Evolutionary conservation across 352 stramenopile species (phyloP), one percentile per base, ranked within the genome.

Genomic region (Phytophthora pistaciae): DNA sequence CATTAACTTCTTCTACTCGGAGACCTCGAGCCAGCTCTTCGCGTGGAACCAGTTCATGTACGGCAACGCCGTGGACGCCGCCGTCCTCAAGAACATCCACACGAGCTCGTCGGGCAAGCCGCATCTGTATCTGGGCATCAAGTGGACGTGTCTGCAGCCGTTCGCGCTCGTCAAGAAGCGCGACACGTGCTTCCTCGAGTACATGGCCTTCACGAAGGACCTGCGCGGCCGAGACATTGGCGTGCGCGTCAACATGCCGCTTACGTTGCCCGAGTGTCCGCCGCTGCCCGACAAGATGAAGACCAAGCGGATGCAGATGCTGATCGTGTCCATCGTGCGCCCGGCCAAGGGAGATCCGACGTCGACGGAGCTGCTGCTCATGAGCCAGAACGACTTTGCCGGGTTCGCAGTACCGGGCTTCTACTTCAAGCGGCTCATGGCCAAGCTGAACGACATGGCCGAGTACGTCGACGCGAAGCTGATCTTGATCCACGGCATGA

Each of bases 151-250:
- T 56, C 66, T 91, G 42, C 78, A 84, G 64, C 77, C 81, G n/a
- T 83, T 84, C 23, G 62, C 85, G 38, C 75, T 92, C 20, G 66
- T 84, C 23, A 81, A 81, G 62, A 91, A 91, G 73, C 76, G 82
- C 31, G 83, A 95, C 70, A 83, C 83, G 13, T 87, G 78, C 66
- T 91, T 84, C 56, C 63, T 95, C 48, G 87, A 95, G 66, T 92
- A 90, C 71, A 87, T 93, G 77, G 77, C 79, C 11, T 87, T 83
- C 76, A 90, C 76, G 31, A 83, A 77, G 27, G 87, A 95, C 64
- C 48, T 80, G 3, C 53, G 70, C 7, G 83, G 81, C 2, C 84
- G 84, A 44, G 80, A 91, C 56, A 68, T 93, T 10, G 85, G 82
- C 21, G 68, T 95, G 23, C 83, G 83, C 23, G 82, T 93, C 27